A percentile compares a stretch with the other conserved stretches of the same genome.
phyloP scores from a whole-genome alignment of 1,284 basidiomycete species.

The Apiotrichum montevideense region DNA sequence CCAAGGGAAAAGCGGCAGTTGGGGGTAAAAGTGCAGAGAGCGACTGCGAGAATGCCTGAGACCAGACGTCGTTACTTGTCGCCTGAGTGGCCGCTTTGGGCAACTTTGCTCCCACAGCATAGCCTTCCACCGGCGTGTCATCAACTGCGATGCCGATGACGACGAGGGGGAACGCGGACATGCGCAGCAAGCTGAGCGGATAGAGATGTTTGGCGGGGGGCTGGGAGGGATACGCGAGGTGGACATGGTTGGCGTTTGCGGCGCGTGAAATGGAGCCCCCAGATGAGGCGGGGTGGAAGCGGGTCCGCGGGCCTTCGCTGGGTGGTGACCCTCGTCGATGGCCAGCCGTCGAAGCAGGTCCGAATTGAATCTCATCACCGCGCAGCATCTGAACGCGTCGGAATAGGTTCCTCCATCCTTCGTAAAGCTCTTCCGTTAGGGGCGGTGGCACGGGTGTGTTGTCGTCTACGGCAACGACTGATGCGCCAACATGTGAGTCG shows the following conservation, averaged over 20 bases:
- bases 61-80: slow-evolving; percentile 12
- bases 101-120: background rate
- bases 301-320: slow-evolving; percentile 13
- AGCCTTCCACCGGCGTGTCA: slow-evolving; percentile 14
- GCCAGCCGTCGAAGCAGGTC: background rate
- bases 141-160: slow-evolving; percentile 39
- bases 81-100: background rate
- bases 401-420: slow-evolving; percentile 28
- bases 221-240: slow-evolving; percentile 31
- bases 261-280: slow-evolving; percentile 26
- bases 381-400: slow-evolving; percentile 32
- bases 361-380: slow-evolving; percentile 32
- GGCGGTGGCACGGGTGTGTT: slow-evolving; percentile 4
- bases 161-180: slow-evolving; percentile 38
- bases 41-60: slow-evolving; percentile 29
- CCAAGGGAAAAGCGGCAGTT: slow-evolving; percentile 65
- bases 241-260: slow-evolving; percentile 35
- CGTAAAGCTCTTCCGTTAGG: slow-evolving; percentile 21
- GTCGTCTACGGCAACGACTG: background rate
- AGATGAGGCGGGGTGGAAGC: slow-evolving; percentile 30
- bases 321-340: background rate
- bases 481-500: background rate
- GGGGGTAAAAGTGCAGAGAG: slow-evolving; percentile 49
- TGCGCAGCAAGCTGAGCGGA: slow-evolving; percentile 32
- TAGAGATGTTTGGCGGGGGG: slow-evolving; percentile 36